Evolutionary conservation across 257 asterid genomes (phyloP), one percentile per base, ranked within the genome.

Genomic region (Ocimum tenuiflorum): DNA sequence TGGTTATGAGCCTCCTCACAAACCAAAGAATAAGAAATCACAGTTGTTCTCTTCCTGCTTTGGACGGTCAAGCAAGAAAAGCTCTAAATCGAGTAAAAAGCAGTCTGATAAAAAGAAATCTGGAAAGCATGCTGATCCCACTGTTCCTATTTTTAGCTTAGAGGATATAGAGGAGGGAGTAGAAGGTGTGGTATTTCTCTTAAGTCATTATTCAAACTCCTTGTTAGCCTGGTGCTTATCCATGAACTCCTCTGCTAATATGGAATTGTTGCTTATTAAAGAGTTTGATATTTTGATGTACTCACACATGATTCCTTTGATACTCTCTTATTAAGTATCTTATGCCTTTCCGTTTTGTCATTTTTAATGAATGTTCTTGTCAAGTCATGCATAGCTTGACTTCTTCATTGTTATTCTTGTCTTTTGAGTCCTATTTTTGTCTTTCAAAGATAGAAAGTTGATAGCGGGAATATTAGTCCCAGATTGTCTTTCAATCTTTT

Each of bases 91-190:
- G 51, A 85, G 81, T 73, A 82, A 86, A 78, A 90, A 81, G 68
- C 88, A 94, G 48, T 80, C 95, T 6, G 97, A 85, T 78, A 90
- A 85, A 77, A 90, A 87, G 86, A 90, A 90, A 83, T 85, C 96
- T 72, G 79, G 83, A 80, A 90, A 85, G 78, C 71, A 87, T 73
- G 86, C 72, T 48, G 97, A 87, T 78, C 96, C 97, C 69, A 87
- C 97, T 57, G 90, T 90, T 73, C 97, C 96, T 36, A 82, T 90
- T 59, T 90, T 85, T 87, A 87, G 76, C 78, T 85, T 90, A 81
- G 97, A 90, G 69, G 97, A 90, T 80, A 90, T 90, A 71, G 97
- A 90, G 78, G 97, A 90, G 75, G 96, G 97, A 29, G 96, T 90
- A 72, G 97, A 90, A 90, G 97, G 97, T 90, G 80, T 27, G 38